phyloP scores from a whole-genome alignment of 2,329 filamentous ascomycete genomes.

The Sarocladiaceae sp. region DNA sequence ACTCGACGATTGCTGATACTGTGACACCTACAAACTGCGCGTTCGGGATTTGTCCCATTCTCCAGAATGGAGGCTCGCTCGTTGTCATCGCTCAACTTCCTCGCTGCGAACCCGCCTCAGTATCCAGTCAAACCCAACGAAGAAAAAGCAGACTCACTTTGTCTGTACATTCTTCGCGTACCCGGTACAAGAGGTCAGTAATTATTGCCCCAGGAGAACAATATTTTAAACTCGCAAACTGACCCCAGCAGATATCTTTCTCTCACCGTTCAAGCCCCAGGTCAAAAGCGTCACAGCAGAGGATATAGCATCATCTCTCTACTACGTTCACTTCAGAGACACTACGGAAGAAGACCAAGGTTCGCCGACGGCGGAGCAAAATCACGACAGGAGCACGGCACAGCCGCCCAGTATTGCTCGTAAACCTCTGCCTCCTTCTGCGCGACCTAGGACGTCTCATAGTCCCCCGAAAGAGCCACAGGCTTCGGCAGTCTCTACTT shows the following conservation, averaged over 20 bases:
- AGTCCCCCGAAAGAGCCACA: conserved; percentile 12
- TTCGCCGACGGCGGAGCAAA: conserved; percentile 22
- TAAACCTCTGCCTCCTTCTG: conserved; percentile 44
- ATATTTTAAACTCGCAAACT: background rate
- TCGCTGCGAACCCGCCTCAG: conserved; percentile 82
- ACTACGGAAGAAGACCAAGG: background rate
- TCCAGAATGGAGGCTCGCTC: conserved; percentile 83
- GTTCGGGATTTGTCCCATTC: too few species aligned
- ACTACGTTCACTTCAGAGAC: conserved; percentile 72
- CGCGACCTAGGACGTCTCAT: conserved; percentile 24
- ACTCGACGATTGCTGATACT: too few species aligned
- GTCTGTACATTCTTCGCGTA: conserved; percentile 88
- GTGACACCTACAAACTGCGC: too few species aligned
- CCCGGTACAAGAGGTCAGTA: conserved; percentile 78
- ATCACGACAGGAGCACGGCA: conserved; percentile 39
- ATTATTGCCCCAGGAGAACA: too few species aligned
- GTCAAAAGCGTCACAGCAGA: conserved; percentile 83
- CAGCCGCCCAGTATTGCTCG: conserved; percentile 42
- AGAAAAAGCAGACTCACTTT: conserved; percentile 64
- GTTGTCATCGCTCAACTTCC: conserved; percentile 69
- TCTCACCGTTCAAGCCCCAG: conserved; percentile 85
- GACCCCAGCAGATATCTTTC: conserved; percentile 68
- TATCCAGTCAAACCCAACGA: conserved; percentile 77
- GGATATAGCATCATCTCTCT: conserved; percentile 83
- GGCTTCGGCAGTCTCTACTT: background rate